Evolutionary conservation across 83 land plant species (phyloP).

Genomic region (Thuja plicata): DNA sequence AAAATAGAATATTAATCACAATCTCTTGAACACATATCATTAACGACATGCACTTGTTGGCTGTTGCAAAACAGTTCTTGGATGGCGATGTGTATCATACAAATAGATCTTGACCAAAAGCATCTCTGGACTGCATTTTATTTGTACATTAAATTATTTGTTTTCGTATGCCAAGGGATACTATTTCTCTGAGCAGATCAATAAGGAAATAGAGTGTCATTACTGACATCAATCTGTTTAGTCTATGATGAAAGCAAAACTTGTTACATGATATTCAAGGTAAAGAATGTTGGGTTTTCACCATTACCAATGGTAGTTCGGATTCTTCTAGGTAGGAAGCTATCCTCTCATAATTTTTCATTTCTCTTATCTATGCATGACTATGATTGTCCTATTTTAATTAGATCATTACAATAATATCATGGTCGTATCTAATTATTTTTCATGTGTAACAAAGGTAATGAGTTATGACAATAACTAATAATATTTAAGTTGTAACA

Average conservation of each 20-base stretch:
- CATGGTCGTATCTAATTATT: background rate
- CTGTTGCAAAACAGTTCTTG: background rate
- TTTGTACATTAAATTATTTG: too few species aligned
- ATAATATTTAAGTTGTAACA: background rate
- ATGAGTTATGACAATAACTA: background rate
- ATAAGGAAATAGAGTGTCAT: background rate
- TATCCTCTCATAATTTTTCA: background rate
- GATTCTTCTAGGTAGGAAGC: conserved; percentile 47
- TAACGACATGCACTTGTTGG: background rate
- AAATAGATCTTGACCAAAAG: background rate
- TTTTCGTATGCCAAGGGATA: background rate
- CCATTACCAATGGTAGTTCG: background rate
- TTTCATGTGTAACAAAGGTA: background rate
- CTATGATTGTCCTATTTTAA: background rate
- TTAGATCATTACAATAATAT: background rate
- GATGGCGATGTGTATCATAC: too few species aligned
- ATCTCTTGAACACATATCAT: background rate
- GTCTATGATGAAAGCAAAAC: background rate
- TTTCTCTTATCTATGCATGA: background rate
- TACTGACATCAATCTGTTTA: background rate
- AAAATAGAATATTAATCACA: background rate
- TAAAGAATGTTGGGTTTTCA: background rate
- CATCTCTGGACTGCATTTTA: too few species aligned
- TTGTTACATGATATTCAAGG: background rate
- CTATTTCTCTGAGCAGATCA: background rate